These are phyloP conservation scores for Pistacia integerrima DNA, from an alignment of 345 rosid species.

Conservation along the genomic window DNA sequence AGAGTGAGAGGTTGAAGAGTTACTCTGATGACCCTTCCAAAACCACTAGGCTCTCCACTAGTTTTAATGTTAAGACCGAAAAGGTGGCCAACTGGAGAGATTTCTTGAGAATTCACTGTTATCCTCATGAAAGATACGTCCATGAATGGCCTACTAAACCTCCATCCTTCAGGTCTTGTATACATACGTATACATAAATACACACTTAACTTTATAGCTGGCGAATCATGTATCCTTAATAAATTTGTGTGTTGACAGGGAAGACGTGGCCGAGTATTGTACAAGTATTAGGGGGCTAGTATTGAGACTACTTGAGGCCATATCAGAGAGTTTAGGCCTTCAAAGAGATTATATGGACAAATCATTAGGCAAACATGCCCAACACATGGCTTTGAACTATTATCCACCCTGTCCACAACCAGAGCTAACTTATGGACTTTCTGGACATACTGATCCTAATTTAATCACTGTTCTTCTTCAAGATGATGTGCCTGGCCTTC, in stretches of 20 bases:
- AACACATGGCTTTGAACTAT: slow-evolving; percentile 84
- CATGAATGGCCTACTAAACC: slow-evolving; percentile 85
- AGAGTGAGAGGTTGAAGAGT: slow-evolving; percentile 63
- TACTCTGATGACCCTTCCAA: slow-evolving; percentile 70
- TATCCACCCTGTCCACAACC: slow-evolving; percentile 87
- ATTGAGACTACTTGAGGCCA: slow-evolving; percentile 56
- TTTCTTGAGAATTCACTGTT: slow-evolving; percentile 73
- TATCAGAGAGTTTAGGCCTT: slow-evolving; percentile 80
- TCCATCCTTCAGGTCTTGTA: slow-evolving; percentile 48
- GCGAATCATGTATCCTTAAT: neutral
- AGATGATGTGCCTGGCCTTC: slow-evolving; percentile 73
- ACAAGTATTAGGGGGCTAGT: slow-evolving; percentile 47
- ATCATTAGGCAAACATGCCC: slow-evolving; percentile 54
- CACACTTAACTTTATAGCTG: too few species aligned
- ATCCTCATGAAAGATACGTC: slow-evolving; percentile 59
- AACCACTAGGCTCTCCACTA: slow-evolving; percentile 63
- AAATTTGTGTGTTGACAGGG: slow-evolving; percentile 25
- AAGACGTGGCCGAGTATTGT: slow-evolving; percentile 61
- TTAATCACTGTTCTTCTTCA: slow-evolving; percentile 72
- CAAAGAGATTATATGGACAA: slow-evolving; percentile 44
- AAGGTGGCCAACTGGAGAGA: slow-evolving; percentile 84
- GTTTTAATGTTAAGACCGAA: slow-evolving; percentile 72
- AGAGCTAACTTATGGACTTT: slow-evolving; percentile 72
- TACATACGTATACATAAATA: neutral
- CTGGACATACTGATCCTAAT: slow-evolving; percentile 74